Base-by-base conservation (phyloP, 208 protist genomes). In the Endotrypanum monterogeii region DNA sequence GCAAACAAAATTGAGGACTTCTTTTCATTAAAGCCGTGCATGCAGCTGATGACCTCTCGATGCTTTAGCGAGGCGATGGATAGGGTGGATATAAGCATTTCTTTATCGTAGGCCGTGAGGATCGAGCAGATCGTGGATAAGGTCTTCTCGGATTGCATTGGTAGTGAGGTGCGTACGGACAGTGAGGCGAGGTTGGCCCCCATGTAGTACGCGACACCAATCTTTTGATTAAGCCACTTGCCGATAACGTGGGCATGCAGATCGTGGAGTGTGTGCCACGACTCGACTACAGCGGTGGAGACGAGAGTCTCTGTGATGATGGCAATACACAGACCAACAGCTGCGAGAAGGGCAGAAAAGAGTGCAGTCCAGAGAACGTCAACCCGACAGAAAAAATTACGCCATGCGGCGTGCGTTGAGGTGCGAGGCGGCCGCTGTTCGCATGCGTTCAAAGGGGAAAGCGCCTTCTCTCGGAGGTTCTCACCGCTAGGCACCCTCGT, bases 361-460 rank as follows among this genome's bases (percentile, higher is more conserved):
- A 70, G n/a, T 12, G 54, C 46, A 1, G 73, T 54, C 52, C 48
- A 65, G 73, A 51, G 61, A 14, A 77, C 48, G 30, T 77, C 73
- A 41, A 77, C 20, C 41, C 73, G 73, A 25, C 30, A 70, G n/a
- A 76, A 6, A 23, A 76, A 55, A 48, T 35, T 20, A 12, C 30
- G 7, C 30, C 48, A 70, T 28, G 48, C 41, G 7, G 41, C 46
- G 62, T 39, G 37, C n/a, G 44, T 46, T 32, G 41, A 48, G 39
- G 62, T 12, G 41, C 28, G 63, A 20, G 39, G 46, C 56, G 11
- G 0, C 14, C 7, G 18, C 56, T 62, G 25, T 32, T 37, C 3
- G 56, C 7, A 18, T 18, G 30, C 56, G 56, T n/a, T n/a, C 56
- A 62, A 32, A 25, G n/a, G 25, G 5, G 56, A 32, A 62, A 0